Evolutionary conservation across 2,329 filamentous ascomycete species (phyloP).

Genomic region (Colletotrichum tropicale): DNA sequence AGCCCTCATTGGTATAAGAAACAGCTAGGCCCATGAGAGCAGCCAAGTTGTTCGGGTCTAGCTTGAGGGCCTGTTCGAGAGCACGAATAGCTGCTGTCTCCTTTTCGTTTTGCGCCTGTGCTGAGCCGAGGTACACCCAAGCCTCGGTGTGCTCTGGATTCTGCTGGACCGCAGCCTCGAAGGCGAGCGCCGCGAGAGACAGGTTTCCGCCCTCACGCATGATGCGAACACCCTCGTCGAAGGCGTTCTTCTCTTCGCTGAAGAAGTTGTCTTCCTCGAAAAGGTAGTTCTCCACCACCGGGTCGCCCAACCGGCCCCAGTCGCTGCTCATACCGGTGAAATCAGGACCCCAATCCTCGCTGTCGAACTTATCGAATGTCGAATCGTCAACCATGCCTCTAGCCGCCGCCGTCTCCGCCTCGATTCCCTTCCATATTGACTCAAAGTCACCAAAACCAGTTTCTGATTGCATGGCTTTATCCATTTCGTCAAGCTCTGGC

Average conservation of each 20-base stretch:
- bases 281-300: constrained; percentile 85
- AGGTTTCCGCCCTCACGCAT: constrained; percentile 94
- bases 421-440: constrained; percentile 83
- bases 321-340: constrained; percentile 70
- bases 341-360: constrained; percentile 74
- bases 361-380: constrained; percentile 72
- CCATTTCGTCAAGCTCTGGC: constrained; percentile 86
- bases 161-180: constrained; percentile 94
- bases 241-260: constrained; percentile 79
- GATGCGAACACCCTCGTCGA: constrained; percentile 91
- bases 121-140: constrained; percentile 89
- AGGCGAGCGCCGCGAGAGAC: constrained; percentile 89
- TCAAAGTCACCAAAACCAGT: constrained; percentile 87
- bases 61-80: constrained; percentile 85
- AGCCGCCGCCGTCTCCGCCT: constrained; percentile 74
- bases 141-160: constrained; percentile 87
- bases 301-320: constrained; percentile 69
- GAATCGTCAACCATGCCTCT: constrained; percentile 72
- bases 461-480: constrained; percentile 70
- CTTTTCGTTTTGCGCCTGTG: constrained; percentile 98
- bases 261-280: constrained; percentile 97
- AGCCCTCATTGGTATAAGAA: constrained; percentile 98
- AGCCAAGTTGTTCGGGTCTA: constrained; percentile 84
- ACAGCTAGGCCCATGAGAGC: constrained; percentile 96
- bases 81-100: constrained; percentile 95